Evolutionary conservation across 441 rosid species (phyloP).

Genomic region (Gossypium schwendimanii): DNA sequence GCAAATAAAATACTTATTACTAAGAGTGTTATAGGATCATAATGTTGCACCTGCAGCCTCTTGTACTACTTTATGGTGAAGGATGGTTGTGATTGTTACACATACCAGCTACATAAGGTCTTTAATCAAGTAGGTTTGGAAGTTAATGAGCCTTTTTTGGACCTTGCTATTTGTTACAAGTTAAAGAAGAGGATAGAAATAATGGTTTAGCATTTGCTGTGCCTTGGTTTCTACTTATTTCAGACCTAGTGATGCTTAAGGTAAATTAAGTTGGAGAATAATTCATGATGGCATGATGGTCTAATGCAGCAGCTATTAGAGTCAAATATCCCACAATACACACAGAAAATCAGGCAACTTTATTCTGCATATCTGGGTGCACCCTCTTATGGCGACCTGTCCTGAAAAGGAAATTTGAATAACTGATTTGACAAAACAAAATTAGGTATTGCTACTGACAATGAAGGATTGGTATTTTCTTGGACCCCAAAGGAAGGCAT

Average conservation of each 20-base stretch:
- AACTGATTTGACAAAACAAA: not conserved
- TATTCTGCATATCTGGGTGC: not conserved
- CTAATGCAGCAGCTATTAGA: not conserved
- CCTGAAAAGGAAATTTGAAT: not conserved
- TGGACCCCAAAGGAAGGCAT: not conserved
- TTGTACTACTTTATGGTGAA: not conserved
- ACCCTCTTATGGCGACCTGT: not conserved
- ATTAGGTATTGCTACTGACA: not conserved
- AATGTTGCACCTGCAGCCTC: not conserved
- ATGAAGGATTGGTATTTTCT: constrained; percentile 2
- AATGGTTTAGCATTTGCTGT: not conserved
- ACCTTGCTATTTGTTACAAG: not conserved
- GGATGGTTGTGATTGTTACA: not conserved
- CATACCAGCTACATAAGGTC: not conserved
- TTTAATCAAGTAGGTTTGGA: not conserved
- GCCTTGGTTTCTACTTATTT: constrained; percentile 3
- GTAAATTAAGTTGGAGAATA: constrained; percentile 5
- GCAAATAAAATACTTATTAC: not conserved
- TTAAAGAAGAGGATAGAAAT: not conserved
- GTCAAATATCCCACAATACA: not conserved
- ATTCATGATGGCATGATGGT: constrained; percentile 2
- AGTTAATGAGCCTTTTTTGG: not conserved
- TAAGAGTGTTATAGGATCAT: not conserved
- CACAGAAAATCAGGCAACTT: not conserved
- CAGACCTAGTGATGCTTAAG: not conserved